phyloP scores from a whole-genome alignment of 2,329 filamentous ascomycete genomes.

The Monosporascus cannonballus region DNA sequence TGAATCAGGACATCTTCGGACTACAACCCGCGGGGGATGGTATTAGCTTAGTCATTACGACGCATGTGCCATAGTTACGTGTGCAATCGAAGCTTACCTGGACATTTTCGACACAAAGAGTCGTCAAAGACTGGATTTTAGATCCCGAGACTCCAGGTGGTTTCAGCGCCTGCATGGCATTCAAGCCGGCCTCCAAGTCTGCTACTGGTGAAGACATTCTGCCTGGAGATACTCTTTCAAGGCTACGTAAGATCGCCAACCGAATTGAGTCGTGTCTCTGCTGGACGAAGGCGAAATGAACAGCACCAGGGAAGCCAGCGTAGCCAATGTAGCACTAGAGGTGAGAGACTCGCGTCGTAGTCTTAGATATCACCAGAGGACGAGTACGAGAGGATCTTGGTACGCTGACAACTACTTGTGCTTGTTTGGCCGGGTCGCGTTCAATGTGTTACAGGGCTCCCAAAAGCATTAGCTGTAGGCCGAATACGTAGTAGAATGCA shows the following conservation, averaged over 20 bases:
- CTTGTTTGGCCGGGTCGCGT: background rate
- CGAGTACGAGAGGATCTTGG: background rate
- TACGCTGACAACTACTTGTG: background rate
- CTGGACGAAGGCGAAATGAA: slow-evolving; percentile 3
- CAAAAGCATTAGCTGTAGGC: background rate
- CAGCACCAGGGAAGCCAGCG: slow-evolving; percentile 7
- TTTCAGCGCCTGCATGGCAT: slow-evolving; percentile 87
- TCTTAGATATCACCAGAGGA: slow-evolving; percentile 1
- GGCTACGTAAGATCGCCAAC: background rate
- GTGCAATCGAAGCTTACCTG: slow-evolving; percentile 59
- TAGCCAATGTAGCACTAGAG: slow-evolving; percentile 5
- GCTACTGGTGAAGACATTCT: slow-evolving; percentile 77
- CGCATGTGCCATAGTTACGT: slow-evolving; percentile 5
- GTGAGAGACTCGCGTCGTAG: background rate
- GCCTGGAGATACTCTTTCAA: slow-evolving; percentile 16
- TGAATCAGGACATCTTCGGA: slow-evolving; percentile 92
- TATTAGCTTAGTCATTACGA: slow-evolving; percentile 15
- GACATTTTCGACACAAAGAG: slow-evolving; percentile 81
- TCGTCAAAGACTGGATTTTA: slow-evolving; percentile 82
- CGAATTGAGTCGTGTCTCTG: slow-evolving; percentile 7
- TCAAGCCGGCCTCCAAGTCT: slow-evolving; percentile 84
- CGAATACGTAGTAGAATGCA: background rate
- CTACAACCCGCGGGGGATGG: slow-evolving; percentile 40
- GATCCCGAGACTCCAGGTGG: slow-evolving; percentile 90
- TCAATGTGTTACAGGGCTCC: background rate